Base-by-base conservation (phyloP, 768 basidiomycete genomes). In the Trametes cubensis region DNA sequence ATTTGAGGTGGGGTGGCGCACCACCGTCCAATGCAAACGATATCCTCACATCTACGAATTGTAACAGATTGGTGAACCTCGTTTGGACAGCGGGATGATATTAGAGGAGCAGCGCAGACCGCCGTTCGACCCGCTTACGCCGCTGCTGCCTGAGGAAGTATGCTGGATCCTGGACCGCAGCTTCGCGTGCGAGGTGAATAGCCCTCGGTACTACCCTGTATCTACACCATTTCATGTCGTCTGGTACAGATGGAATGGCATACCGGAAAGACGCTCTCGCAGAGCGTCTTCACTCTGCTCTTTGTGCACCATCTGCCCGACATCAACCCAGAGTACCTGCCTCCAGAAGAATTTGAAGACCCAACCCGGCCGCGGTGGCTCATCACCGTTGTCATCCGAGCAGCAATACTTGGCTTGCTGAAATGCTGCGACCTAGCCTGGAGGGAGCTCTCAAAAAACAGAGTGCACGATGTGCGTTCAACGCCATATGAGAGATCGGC, bases 81-180 rank as follows among this genome's bases (percentile, higher is more conserved):
- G 92, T 13, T 85, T 95, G 73, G 95, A 97, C 73, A 94, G 86
- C 56, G 94, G 95, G 11, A 78, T 91, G 62, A 72, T 78, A 38
- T 61, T 69, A 25, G 74, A 76, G 59, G 78, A 79, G 25, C 78
- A 83, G 40, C 68, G 72, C 15, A 67, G 73, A 3, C 79, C 81
- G 0, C 72, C 78, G 0, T 95, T 95, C 68, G 77, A 94, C 68
- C 85, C 90, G 4, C 74, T 85, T 44, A 68, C 77, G 6, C 83
- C 81, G 2, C 76, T 95, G 50, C 75, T 88, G 3, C 88, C 92
- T 0, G 83, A 92, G 67, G 93, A 96, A 71, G 71, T 95, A 23
- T 95, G 92, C 72, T 95, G 91, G 89, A 87, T 95, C 21, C 77
- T 96, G 62, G 95, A 96, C 72, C 80, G 85, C 65, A 77, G 87